Evolutionary conservation across 2,329 filamentous ascomycete species (phyloP).

Genomic region (Chaetomium strumarium): DNA sequence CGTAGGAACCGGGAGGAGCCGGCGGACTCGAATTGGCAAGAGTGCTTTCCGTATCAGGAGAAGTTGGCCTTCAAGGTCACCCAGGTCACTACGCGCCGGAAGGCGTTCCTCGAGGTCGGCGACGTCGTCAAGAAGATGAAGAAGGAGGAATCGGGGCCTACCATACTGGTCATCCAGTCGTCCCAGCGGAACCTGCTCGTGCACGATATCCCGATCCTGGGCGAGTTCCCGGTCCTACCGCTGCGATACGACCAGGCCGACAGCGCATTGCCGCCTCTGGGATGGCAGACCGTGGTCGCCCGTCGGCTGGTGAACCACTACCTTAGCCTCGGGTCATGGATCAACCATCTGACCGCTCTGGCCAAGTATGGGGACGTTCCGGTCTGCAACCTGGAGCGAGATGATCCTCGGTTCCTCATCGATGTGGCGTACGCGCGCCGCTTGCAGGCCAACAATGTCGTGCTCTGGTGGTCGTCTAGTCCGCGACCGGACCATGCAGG

Average conservation of each 20-base stretch:
- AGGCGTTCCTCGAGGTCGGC: slow-evolving; percentile 80
- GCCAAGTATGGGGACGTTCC: slow-evolving; percentile 91
- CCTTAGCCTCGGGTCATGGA: slow-evolving; percentile 86
- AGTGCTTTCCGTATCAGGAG: slow-evolving; percentile 81
- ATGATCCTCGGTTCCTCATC: slow-evolving; percentile 91
- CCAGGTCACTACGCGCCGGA: slow-evolving; percentile 83
- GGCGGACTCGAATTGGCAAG: slow-evolving; percentile 66
- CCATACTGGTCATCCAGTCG: slow-evolving; percentile 85
- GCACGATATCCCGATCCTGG: slow-evolving; percentile 77
- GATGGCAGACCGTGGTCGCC: slow-evolving; percentile 87
- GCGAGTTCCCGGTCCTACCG: slow-evolving; percentile 75
- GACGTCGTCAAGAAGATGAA: slow-evolving; percentile 87
- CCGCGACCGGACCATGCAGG: slow-evolving; percentile 91
- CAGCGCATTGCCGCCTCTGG: slow-evolving; percentile 80
- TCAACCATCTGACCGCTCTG: slow-evolving; percentile 79
- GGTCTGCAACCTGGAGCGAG: slow-evolving; percentile 88
- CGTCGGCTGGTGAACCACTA: slow-evolving; percentile 85
- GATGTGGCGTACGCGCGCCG: slow-evolving; percentile 91
- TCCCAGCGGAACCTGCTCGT: slow-evolving; percentile 74
- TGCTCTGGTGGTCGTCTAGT: slow-evolving; percentile 92
- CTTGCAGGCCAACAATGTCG: slow-evolving; percentile 83
- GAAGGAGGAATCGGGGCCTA: slow-evolving; percentile 73
- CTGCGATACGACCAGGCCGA: slow-evolving; percentile 79
- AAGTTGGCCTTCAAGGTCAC: slow-evolving; percentile 78
- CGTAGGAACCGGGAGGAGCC: slow-evolving; percentile 57